phyloP scores from a whole-genome alignment of 257 asterid species.

The Capsicum baccatum region DNA sequence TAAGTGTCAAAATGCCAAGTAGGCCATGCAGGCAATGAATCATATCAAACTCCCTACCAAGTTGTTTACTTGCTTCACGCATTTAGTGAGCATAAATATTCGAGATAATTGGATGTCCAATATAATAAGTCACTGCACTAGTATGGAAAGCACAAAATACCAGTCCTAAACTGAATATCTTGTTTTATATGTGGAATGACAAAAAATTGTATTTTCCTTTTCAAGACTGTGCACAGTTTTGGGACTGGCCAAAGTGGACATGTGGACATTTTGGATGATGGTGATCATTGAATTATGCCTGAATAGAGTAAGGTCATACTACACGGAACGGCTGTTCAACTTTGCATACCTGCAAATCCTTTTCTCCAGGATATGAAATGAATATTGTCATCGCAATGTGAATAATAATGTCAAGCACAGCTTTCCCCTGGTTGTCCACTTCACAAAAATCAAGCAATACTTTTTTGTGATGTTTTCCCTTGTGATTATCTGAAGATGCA shows the following conservation, averaged over 20 bases:
- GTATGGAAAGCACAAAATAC: conserved; percentile 11
- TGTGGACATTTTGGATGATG: conserved; percentile 10
- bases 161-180: conserved; percentile 6
- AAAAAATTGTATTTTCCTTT: neutral
- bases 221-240: neutral
- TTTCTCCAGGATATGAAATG: conserved; percentile 95
- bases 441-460: conserved; percentile 68
- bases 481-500: conserved; percentile 38
- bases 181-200: conserved; percentile 9
- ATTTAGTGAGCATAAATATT: conserved; percentile 11
- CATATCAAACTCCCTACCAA: neutral
- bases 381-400: conserved; percentile 71
- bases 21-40: neutral
- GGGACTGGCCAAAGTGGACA: conserved; percentile 8
- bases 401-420: conserved; percentile 75
- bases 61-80: conserved; percentile 17
- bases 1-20: conserved; percentile 1
- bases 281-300: conserved; percentile 7
- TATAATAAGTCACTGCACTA: neutral
- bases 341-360: conserved; percentile 76
- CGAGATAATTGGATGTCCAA: neutral
- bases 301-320: conserved; percentile 2
- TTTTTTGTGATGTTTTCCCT: conserved; percentile 43
- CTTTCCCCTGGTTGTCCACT: conserved; percentile 76
- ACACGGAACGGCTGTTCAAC: conserved; percentile 29